Conservation (phyloP, 2,329 filamentous ascomycete genomes). For the Polychaeton citri region DNA sequence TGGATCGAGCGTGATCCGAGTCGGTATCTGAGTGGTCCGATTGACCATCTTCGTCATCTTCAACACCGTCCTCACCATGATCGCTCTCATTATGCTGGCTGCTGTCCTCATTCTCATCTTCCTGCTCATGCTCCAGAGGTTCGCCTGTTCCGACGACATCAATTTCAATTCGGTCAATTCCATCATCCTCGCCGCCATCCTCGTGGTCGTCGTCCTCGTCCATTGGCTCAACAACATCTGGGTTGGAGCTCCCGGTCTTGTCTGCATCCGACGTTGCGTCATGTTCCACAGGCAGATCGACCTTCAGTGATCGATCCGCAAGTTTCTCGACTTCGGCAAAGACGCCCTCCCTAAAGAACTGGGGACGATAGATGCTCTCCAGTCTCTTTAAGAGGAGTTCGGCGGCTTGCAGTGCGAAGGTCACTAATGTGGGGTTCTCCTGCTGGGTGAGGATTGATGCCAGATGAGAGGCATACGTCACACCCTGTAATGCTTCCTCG, state of each 20-base stretch:
- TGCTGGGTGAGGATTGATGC: conserved; percentile 92
- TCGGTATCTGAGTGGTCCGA: conserved; percentile 34
- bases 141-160: conserved; percentile 5
- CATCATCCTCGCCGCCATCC: conserved; percentile 28
- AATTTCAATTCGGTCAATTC: conserved; percentile 31
- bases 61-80: conserved; percentile 7
- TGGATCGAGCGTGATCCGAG: conserved; percentile 25
- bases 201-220: conserved; percentile 25
- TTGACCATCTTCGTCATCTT: conserved; percentile 48
- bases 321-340: conserved; percentile 81
- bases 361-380: conserved; percentile 81
- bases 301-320: conserved; percentile 34
- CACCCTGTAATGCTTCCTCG: conserved; percentile 69
- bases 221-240: conserved; percentile 2
- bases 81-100: conserved; percentile 39
- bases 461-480: conserved; percentile 90
- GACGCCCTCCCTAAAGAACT: conserved; percentile 94
- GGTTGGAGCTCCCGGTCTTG: conserved; percentile 1
- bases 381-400: conserved; percentile 76
- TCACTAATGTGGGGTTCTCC: conserved; percentile 78
- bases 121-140: conserved; percentile 12
- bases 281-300: conserved; percentile 4
- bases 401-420: conserved; percentile 75
- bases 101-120: conserved; percentile 9
- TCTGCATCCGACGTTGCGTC: conserved; percentile 3